phyloP scores from a whole-genome alignment of 176 grass and related monocot species.

The Cocos nucifera region DNA sequence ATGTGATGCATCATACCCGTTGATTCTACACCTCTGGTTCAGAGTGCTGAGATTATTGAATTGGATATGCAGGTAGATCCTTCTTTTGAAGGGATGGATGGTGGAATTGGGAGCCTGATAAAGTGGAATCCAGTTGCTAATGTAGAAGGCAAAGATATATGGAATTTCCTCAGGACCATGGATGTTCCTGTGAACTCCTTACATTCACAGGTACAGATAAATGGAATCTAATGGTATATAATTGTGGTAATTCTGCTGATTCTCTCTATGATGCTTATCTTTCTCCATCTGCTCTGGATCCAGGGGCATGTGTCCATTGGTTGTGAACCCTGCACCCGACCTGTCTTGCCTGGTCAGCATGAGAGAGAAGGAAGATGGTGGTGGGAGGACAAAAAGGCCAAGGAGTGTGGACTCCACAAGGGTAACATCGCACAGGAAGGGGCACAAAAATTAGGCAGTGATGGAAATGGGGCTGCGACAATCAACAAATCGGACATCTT shows the following conservation, averaged over 20 bases:
- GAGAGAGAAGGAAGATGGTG: constrained; percentile 97
- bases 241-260: no score
- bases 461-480: constrained; percentile 30
- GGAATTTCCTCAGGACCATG: constrained; percentile 92
- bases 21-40: no score
- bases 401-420: constrained; percentile 97
- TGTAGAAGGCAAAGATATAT: constrained; percentile 80
- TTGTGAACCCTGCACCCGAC: constrained; percentile 94
- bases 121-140: constrained; percentile 96
- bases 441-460: constrained; percentile 25
- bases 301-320: constrained; percentile 93
- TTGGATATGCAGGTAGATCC: constrained; percentile 51
- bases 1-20: no score
- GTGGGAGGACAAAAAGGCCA: constrained; percentile 96
- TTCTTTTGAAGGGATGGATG: constrained; percentile 59
- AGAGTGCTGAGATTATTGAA: no score
- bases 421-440: constrained; percentile 57
- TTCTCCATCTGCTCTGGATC: background rate
- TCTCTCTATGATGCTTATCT: no score
- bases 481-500: constrained; percentile 49
- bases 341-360: constrained; percentile 77
- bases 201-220: constrained; percentile 48
- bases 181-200: constrained; percentile 83
- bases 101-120: constrained; percentile 67
- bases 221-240: background rate